Conservation (phyloP, 2,329 filamentous ascomycete genomes). For the Fusarium transvaalense region DNA sequence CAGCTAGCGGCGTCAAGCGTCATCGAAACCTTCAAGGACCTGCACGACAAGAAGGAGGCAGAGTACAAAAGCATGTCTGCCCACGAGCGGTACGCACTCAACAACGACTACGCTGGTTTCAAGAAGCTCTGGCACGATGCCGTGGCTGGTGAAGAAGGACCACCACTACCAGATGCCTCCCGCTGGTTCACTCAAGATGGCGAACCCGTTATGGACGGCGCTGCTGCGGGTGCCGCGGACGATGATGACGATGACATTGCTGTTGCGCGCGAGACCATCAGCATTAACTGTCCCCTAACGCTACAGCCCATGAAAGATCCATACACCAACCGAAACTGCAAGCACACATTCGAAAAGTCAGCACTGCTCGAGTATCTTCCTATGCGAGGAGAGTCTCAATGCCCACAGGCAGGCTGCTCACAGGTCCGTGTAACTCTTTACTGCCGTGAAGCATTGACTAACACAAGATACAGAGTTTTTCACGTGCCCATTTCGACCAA, state of each 20-base stretch:
- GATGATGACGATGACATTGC: constrained; percentile 77
- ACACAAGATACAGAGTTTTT: constrained; percentile 58
- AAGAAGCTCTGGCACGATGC: constrained; percentile 70
- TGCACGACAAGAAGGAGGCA: constrained; percentile 53
- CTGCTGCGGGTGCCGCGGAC: constrained; percentile 49
- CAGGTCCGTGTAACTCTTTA: constrained; percentile 57
- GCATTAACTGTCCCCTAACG: constrained; percentile 77
- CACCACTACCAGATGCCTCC: constrained; percentile 65
- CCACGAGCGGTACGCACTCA: constrained; percentile 64
- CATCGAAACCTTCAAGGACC: constrained; percentile 53
- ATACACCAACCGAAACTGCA: constrained; percentile 74
- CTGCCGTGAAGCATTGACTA: background rate
- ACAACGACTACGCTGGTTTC: constrained; percentile 72
- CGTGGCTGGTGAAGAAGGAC: constrained; percentile 61
- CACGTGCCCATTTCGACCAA: constrained; percentile 51
- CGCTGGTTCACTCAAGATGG: constrained; percentile 66
- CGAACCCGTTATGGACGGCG: constrained; percentile 55
- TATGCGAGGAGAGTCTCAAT: constrained; percentile 61
- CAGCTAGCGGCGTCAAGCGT: constrained; percentile 43
- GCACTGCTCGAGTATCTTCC: constrained; percentile 70
- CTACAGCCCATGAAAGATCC: constrained; percentile 74
- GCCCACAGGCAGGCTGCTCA: constrained; percentile 74
- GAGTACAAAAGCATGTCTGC: constrained; percentile 59
- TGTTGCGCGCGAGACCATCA: constrained; percentile 72
- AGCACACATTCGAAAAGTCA: constrained; percentile 77